Conservation (phyloP, 1,284 basidiomycete genomes). For the Anthracocystis panici-leucophaei region DNA sequence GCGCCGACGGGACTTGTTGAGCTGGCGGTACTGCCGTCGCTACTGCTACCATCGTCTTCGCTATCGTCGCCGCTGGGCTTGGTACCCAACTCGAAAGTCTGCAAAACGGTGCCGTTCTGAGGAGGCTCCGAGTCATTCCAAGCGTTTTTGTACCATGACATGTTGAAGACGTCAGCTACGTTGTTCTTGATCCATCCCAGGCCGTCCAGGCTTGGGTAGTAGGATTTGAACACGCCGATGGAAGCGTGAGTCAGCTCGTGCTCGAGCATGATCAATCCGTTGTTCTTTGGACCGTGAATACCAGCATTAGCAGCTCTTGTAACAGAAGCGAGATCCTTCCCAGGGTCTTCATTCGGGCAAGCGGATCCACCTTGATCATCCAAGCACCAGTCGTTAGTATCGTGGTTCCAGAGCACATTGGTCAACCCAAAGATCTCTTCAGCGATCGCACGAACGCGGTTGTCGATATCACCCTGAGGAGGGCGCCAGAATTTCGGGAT, state of each 20-base stretch:
- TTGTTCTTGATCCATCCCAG: constrained; percentile 75
- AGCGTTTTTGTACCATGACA: constrained; percentile 58
- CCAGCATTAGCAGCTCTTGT: constrained; percentile 32
- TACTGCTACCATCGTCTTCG: too few relatives aligned
- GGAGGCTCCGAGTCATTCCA: constrained; percentile 23
- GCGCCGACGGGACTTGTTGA: neutral
- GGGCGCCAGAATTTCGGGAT: constrained; percentile 70
- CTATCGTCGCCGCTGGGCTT: neutral
- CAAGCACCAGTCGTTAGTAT: constrained; percentile 67
- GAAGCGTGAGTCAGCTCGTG: constrained; percentile 80
- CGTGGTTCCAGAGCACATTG: constrained; percentile 65
- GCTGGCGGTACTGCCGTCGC: constrained; percentile 12
- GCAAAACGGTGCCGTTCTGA: constrained; percentile 35
- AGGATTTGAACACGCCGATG: constrained; percentile 78
- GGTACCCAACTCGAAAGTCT: constrained; percentile 20
- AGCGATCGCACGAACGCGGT: constrained; percentile 66
- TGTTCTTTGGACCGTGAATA: constrained; percentile 65
- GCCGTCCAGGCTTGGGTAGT: constrained; percentile 76
- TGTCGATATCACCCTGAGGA: constrained; percentile 69
- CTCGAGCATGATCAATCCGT: constrained; percentile 83
- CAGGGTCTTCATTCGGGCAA: constrained; percentile 51
- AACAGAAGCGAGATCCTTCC: constrained; percentile 38
- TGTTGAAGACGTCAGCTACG: constrained; percentile 45
- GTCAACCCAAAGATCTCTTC: constrained; percentile 67
- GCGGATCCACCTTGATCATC: constrained; percentile 41